Evolutionary conservation across 495 filamentous ascomycete species (phyloP), one percentile per base, ranked within the genome.

Genomic region (Recurvomyces mirabilis): DNA sequence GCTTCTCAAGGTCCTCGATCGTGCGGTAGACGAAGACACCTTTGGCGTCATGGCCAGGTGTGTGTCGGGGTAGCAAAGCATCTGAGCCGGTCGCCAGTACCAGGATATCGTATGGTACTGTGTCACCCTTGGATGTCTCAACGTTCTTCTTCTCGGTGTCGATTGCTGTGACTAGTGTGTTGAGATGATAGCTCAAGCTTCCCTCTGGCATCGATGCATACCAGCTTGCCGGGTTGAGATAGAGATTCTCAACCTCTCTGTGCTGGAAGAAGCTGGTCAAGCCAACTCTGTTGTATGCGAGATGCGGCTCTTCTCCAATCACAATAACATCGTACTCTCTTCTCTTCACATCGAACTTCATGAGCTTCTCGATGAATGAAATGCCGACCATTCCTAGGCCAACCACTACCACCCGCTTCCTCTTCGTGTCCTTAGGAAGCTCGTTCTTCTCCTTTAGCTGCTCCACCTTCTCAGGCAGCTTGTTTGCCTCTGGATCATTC

Each of bases 21-120:
- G 84, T 94, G 14, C 89, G 74, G 61, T 96, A 94, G n/a, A 94
- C 87, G 55, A 96, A 96, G 24, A 94, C 82, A 6, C 89, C 89
- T 14, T 77, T 74, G 24, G 86, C 85, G 60, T 91, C 79, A 53
- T 93, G 70, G 43, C 87, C 87, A 0, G 89, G 87, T 0, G 84
- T 94, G 42, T 81, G 70, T 12, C 69, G 68, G 0, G 89, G 89
- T 2, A 94, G 74, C 20, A 93, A 67, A 23, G 89, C 87, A 64
- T 93, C 82, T 22, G 89, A 94, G 35, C 89, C 89, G 2, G 89
- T 96, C 15, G 89, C 86, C 7, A 96, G 73, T 14, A 96, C 80
- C 0, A 94, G 79, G 41, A 87, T 73, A 60, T 96, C 88, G 61
- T 94, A 96, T 4, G 70, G 56, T n/a, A 93, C 75, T 15, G 68